A percentile compares a stretch with the other conserved stretches of the same genome.
Evolutionary conservation across 306 rosid genomes (phyloP).

Genomic region (Vigna hirtella): DNA sequence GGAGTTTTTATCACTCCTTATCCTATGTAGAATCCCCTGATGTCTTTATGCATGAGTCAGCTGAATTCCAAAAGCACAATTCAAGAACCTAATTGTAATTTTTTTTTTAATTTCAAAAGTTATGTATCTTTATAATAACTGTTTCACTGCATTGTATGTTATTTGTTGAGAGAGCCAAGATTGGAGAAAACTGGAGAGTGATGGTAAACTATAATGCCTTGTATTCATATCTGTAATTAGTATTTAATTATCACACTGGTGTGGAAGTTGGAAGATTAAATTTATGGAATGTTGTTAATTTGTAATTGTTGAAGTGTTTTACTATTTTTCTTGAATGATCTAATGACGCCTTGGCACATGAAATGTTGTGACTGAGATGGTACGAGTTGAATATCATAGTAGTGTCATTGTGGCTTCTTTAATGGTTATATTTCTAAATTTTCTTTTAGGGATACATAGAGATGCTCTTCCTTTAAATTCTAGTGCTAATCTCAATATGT

Average conservation of each 20-base stretch:
- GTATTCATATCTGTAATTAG: no score
- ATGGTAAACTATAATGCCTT: neutral
- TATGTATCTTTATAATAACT: no score
- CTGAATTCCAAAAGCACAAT: no score
- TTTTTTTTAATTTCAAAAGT: no score
- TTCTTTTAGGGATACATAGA: neutral
- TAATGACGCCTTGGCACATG: neutral
- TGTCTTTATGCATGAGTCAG: neutral
- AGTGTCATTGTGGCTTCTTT: neutral
- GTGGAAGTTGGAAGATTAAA: neutral
- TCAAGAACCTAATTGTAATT: no score
- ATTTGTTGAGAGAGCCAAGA: no score
- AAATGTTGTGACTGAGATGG: conserved; percentile 8
- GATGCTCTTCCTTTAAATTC: neutral
- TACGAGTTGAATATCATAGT: neutral
- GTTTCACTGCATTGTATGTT: no score
- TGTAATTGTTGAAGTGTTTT: neutral
- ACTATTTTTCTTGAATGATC: neutral
- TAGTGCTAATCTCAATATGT: conserved; percentile 13
- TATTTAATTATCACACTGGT: no score
- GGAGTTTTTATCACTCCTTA: neutral
- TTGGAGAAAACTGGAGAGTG: no score
- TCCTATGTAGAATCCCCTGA: no score
- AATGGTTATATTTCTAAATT: neutral
- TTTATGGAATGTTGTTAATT: neutral